Evolutionary conservation across 768 basidiomycete genomes (phyloP), one percentile per base, ranked within the genome.

Genomic region (Heimioporus sp.): DNA sequence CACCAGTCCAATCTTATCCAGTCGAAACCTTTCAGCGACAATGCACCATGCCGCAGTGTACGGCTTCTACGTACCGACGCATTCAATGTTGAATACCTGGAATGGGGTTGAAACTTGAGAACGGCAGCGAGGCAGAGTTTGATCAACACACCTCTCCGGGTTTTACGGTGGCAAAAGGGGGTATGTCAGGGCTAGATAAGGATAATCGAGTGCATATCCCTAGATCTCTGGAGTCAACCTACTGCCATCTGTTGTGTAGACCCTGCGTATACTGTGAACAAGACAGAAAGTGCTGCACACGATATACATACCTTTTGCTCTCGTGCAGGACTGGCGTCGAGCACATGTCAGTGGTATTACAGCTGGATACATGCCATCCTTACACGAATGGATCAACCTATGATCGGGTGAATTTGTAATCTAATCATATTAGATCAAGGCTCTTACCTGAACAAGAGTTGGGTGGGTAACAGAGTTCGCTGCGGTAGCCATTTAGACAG

Each of bases 211-310:
- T 7, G 12, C 41, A n/a, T 43, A 20, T 15, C 1, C 5, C 7
- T 10, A 16, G 41, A 28, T 34, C 13, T 24, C 10, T 4, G 11
- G 30, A 17, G 19, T 38, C 15, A 11, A 72, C 85, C 65, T 68
- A 86, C 85, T 87, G 85, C 85, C 85, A 87, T 42, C 85, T 82
- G 62, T 86, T 87, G 58, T 86, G 85, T 11, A 86, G 59, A 24
- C 82, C 81, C 83, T 85, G 54, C 24, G 34, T 37, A 30, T 16
- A 24, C 40, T 36, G 21, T 52, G 24, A 46, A 21, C 13, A 11
- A 15, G 30, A 37, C n/a, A 39, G 16, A 15, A 6, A 15, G 4
- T 15, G 12, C 32, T 13, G 19, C 12, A 20, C 20, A 11, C 12
- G 43, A 35, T 11, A 17, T 8, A 57, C 68, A 9, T 32, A 83